These are phyloP conservation scores for Hemerocallis citrina DNA, from an alignment of 106 monocot genomes.

Conservation along the genomic window DNA sequence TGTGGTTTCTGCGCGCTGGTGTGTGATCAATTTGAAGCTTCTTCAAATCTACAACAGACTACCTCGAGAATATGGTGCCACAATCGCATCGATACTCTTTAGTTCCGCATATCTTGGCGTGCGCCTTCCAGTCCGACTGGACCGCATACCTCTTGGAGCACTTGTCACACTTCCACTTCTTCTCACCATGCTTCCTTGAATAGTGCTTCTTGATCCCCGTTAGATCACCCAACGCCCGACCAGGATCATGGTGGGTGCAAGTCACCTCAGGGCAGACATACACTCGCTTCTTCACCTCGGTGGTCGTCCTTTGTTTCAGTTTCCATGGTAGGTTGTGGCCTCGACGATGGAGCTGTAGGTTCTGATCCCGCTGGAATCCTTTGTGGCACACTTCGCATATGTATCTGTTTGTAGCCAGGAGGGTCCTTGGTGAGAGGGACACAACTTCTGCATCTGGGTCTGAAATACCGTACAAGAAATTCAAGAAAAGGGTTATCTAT, in stretches of 20 bases:
- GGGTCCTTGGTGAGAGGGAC: conserved; percentile 32
- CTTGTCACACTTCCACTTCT: conserved; percentile 57
- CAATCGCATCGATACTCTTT: conserved; percentile 54
- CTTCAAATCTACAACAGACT: too few species aligned
- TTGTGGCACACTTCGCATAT: conserved; percentile 62
- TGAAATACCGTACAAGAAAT: conserved; percentile 5
- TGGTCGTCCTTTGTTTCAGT: conserved; percentile 29
- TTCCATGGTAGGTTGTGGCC: conserved; percentile 60
- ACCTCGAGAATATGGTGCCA: conserved; percentile 58
- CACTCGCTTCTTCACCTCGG: conserved; percentile 32
- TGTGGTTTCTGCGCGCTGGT: too few species aligned
- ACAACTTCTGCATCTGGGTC: conserved; percentile 54
- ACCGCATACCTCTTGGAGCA: conserved; percentile 58
- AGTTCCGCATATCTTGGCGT: conserved; percentile 50
- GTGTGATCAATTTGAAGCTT: too few species aligned
- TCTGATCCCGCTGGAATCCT: conserved; percentile 53
- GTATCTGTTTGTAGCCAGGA: conserved; percentile 52
- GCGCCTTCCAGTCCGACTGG: conserved; percentile 58
- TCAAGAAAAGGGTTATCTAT: background rate
- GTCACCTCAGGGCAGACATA: conserved; percentile 41
- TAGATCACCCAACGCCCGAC: conserved; percentile 41
- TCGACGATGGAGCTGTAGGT: conserved; percentile 47
- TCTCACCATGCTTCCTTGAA: conserved; percentile 58
- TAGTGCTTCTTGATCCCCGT: conserved; percentile 66
- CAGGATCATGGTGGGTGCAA: conserved; percentile 46